Evolutionary conservation across 2,329 filamentous ascomycete species (phyloP).

Genomic region (Scorias spongiosa): DNA sequence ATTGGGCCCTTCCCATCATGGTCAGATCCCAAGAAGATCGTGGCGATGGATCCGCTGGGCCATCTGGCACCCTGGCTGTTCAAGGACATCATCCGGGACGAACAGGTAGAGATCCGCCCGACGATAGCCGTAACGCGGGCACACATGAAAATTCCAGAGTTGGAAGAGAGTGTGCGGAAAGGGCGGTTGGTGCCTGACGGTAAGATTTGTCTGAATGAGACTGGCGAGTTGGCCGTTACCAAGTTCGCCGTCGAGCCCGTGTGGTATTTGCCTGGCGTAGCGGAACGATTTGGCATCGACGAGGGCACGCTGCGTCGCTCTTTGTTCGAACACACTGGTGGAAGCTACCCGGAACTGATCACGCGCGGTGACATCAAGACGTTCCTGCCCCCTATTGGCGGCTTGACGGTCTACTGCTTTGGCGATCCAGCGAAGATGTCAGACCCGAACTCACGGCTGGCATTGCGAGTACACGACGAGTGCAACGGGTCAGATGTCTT

Average conservation of each 20-base stretch:
- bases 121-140: conserved; percentile 80
- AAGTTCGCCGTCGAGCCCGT: conserved; percentile 95
- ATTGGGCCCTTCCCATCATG: conserved; percentile 85
- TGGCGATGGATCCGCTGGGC: conserved; percentile 90
- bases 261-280: conserved; percentile 45
- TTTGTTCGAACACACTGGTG: conserved; percentile 88
- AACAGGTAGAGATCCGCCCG: conserved; percentile 73
- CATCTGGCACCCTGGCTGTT: conserved; percentile 76
- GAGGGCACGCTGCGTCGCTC: conserved; percentile 75
- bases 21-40: conserved; percentile 83
- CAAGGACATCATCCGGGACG: conserved; percentile 59
- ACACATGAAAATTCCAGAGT: conserved; percentile 92
- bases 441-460: conserved; percentile 64
- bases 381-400: conserved; percentile 89
- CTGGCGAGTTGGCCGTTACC: conserved; percentile 79
- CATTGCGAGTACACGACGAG: conserved; percentile 72
- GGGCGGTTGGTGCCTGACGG: conserved; percentile 69
- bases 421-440: conserved; percentile 90
- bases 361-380: conserved; percentile 76
- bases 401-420: conserved; percentile 92
- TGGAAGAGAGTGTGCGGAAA: conserved; percentile 70
- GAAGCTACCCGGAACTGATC: conserved; percentile 91
- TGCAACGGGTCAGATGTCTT: conserved; percentile 98
- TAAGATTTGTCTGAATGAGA: conserved; percentile 75
- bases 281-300: conserved; percentile 88